These are phyloP conservation scores for Plasmodium ovale DNA, from an alignment of 169 alveolate species.

Conservation along the genomic window DNA sequence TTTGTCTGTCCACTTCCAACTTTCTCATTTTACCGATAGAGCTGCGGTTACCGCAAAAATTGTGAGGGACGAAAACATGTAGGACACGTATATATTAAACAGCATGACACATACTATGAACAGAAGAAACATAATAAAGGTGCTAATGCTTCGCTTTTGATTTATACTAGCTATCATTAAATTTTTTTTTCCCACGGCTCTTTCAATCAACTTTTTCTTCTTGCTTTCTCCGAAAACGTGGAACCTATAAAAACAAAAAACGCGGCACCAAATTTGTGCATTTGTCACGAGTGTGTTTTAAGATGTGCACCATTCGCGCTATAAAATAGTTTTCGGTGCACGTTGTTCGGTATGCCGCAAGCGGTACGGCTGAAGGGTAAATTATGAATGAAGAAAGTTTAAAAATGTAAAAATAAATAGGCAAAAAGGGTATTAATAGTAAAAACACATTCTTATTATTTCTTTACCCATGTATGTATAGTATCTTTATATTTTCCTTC, in stretches of 20 bases:
- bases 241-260: conserved; percentile 37
- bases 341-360: too few relatives aligned
- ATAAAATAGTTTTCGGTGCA: too few relatives aligned
- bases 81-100: conserved; percentile 63
- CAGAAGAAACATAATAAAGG: conserved; percentile 35
- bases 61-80: conserved; percentile 9
- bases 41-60: conserved; percentile 20
- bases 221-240: conserved; percentile 74
- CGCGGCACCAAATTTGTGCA: too few relatives aligned
- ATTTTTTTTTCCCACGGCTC: conserved; percentile 71
- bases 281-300: too few relatives aligned
- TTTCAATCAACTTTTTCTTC: conserved; percentile 58
- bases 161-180: conserved; percentile 40
- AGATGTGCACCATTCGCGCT: too few relatives aligned
- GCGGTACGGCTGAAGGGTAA: too few relatives aligned
- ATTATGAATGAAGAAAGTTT: too few relatives aligned
- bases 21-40: conserved; percentile 37
- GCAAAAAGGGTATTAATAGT: neutral
- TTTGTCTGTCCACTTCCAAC: neutral
- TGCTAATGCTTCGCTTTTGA: conserved; percentile 46
- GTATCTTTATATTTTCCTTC: conserved; percentile 73
- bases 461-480: conserved; percentile 72
- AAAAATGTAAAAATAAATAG: neutral
- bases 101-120: conserved; percentile 61
- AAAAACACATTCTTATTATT: neutral